Base-by-base conservation (phyloP, 768 basidiomycete genomes). In the Tylopilus sp. region DNA sequence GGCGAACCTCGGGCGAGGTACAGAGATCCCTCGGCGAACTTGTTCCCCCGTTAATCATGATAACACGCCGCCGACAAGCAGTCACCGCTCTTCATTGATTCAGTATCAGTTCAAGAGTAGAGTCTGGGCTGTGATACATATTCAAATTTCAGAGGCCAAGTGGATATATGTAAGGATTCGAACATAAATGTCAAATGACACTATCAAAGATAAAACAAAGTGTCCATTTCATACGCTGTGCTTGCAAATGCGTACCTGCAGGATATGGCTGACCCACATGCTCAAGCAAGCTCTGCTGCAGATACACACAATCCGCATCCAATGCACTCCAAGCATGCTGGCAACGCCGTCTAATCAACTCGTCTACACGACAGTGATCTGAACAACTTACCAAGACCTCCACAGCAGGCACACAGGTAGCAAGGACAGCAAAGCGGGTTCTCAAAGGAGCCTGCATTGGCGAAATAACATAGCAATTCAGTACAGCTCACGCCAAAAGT, bases 331-430 rank as follows among this genome's bases (percentile, higher is more conserved):
- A 86, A 65, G 52, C 84, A 86, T 8, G 78, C 84, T 85, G 44
- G 45, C 7, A 47, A 45, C 6, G 28, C n/a, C 13, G 3, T 17
- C 26, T 57, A n/a, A 64, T 47, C 13, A 21, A 41, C 18, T 9
- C 46, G 38, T 36, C 31, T 35, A 8, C 23, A 31, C 42, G n/a
- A 17, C 22, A n/a, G 20, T 20, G 48, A 28, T 35, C 18, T 7
- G 11, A 35, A 43, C 28, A n/a, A 55, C 72, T 56, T 59, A 83
- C 83, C 80, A 17, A 86, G 73, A 35, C 85, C 85, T 50, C 85
- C 84, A 50, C 83, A 86, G 63, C 82, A 86, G 4, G 85, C 85
- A 55, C 85, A 86, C 8, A 85, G 71, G 63, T 87, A 87, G 59
- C 85, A 86, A 1, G 85, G 85, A 57, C 82, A 85, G 57, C 83